Percentiles rank a stretch among this genome's conserved stretches.
Conservation (phyloP, 75 land plant species). For the Picea glauca region DNA sequence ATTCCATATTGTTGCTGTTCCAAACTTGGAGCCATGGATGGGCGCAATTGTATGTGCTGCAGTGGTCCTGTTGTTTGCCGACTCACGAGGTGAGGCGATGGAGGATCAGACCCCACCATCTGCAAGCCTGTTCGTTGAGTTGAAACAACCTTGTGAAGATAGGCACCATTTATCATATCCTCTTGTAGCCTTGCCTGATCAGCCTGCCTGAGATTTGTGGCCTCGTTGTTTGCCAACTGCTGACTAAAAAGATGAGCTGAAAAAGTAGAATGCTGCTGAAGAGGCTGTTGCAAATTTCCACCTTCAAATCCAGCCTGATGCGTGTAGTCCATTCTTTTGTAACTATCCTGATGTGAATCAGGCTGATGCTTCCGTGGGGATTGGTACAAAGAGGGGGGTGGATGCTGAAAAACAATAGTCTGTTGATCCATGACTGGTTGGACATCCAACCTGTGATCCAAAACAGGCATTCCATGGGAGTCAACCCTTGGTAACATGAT, state of each 20-base stretch:
- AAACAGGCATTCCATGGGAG: slow-evolving; percentile 19
- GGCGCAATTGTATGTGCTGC: slow-evolving; percentile 4
- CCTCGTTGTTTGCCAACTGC: background rate
- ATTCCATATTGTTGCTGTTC: slow-evolving; percentile 19
- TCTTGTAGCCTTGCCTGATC: background rate
- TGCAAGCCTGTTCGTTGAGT: background rate
- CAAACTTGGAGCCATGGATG: slow-evolving; percentile 9
- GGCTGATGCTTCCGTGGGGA: background rate
- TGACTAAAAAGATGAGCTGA: background rate
- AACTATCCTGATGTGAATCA: background rate
- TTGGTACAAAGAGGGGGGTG: background rate
- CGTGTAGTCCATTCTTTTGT: background rate
- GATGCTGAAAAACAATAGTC: background rate
- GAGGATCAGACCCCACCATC: background rate
- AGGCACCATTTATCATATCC: background rate
- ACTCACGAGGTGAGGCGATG: background rate
- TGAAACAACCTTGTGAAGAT: background rate
- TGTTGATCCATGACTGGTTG: background rate
- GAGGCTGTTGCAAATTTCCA: background rate
- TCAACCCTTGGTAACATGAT: slow-evolving; percentile 20
- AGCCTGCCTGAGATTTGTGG: background rate
- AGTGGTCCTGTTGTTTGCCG: slow-evolving; percentile 12
- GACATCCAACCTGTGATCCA: slow-evolving; percentile 1
- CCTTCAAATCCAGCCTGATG: background rate
- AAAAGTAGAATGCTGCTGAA: background rate